A percentile compares a stretch with the other conserved stretches of the same genome.
Conservation (phyloP, 345 rosid species). For the Linum lewisii region DNA sequence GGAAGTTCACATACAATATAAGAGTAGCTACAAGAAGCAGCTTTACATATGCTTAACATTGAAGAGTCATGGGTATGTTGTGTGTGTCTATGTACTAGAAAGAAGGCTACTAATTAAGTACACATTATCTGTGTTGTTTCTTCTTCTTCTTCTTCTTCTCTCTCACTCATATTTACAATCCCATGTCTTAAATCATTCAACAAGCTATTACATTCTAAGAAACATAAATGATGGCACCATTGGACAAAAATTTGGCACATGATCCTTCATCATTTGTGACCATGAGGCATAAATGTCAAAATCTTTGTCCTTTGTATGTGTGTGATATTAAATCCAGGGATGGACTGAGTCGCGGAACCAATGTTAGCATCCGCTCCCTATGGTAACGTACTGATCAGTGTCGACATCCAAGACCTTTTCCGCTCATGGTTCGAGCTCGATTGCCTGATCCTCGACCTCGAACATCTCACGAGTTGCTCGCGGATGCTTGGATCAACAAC, state of each 20-base stretch:
- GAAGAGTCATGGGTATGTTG: too few relatives aligned
- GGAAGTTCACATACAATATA: too few relatives aligned
- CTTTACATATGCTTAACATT: too few relatives aligned
- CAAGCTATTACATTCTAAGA: conserved; percentile 4
- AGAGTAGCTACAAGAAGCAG: not conserved
- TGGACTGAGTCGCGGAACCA: too few relatives aligned
- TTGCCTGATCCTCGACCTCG: conserved; percentile 45
- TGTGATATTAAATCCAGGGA: too few relatives aligned
- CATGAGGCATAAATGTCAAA: not conserved
- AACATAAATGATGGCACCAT: not conserved
- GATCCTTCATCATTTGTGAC: not conserved
- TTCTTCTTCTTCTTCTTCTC: conserved; percentile 8
- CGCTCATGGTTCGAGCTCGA: conserved; percentile 35
- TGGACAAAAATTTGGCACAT: not conserved
- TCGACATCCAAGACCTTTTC: conserved; percentile 66
- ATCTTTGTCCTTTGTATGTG: too few relatives aligned
- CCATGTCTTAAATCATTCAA: conserved; percentile 1
- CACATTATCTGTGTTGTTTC: not conserved
- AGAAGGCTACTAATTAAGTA: not conserved
- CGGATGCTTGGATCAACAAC: conserved; percentile 23
- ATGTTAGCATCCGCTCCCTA: conserved; percentile 52
- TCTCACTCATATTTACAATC: conserved; percentile 13
- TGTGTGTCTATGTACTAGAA: not conserved
- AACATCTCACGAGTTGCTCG: conserved; percentile 34
- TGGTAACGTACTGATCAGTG: conserved; percentile 60